Percentiles rank a stretch among this genome's conserved stretches.
These are phyloP conservation scores for Peziza echinospora DNA, from an alignment of 495 filamentous ascomycete species.

Conservation along the genomic window DNA sequence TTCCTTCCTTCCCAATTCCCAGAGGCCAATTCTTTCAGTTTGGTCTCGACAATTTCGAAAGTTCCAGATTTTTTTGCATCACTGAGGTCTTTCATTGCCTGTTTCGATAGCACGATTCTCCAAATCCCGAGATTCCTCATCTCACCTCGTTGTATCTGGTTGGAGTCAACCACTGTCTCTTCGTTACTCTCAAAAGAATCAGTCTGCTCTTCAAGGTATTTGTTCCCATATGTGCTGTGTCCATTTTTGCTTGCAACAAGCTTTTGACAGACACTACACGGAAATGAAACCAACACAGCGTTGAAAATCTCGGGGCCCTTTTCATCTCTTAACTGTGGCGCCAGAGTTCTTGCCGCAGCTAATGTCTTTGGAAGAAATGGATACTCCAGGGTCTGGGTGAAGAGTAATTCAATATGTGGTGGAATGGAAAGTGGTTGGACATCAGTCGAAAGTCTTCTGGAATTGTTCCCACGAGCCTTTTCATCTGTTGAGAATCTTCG, in stretches of 20 bases:
- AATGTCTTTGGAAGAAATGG: neutral
- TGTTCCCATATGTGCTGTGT: too few species aligned
- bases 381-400: too few species aligned
- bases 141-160: neutral
- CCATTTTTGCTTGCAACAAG: too few species aligned
- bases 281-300: neutral
- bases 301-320: neutral
- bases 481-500: too few species aligned
- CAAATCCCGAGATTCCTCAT: conserved; percentile 17
- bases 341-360: neutral
- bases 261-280: neutral
- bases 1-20: conserved; percentile 15
- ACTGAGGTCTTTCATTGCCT: conserved; percentile 17
- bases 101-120: conserved; percentile 23
- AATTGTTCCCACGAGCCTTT: neutral
- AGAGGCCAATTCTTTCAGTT: conserved; percentile 19
- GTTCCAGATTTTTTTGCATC: conserved; percentile 1
- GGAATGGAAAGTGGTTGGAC: neutral
- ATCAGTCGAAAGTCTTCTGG: neutral
- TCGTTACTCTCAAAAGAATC: too few species aligned
- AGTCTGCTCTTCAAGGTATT: too few species aligned
- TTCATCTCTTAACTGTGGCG: neutral
- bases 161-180: neutral
- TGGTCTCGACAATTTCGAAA: conserved; percentile 4
- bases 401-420: neutral